Conservation (phyloP, 2,329 filamentous ascomycete species). For the Coleophoma crateriformis region DNA sequence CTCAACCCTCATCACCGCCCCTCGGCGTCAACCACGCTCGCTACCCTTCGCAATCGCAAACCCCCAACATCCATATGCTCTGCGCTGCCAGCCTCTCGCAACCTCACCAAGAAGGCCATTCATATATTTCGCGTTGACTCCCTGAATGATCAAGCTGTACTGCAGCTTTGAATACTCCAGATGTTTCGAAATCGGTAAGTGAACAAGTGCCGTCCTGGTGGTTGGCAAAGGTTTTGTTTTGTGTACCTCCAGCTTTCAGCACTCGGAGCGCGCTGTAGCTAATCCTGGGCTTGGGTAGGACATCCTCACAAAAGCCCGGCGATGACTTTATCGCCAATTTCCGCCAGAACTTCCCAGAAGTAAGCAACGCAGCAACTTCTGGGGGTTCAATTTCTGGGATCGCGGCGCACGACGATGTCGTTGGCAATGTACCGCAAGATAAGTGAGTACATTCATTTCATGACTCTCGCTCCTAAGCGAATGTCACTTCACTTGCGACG, state of each 20-base stretch:
- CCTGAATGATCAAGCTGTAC: slow-evolving; percentile 12
- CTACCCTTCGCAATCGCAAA: background rate
- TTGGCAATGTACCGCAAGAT: slow-evolving; percentile 20
- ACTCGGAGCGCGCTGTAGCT: slow-evolving; percentile 3
- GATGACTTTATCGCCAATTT: slow-evolving; percentile 82
- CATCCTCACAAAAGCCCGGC: slow-evolving; percentile 70
- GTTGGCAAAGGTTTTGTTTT: background rate
- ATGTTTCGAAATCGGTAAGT: slow-evolving; percentile 31
- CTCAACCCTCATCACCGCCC: background rate
- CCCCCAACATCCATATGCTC: background rate
- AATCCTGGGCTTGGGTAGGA: slow-evolving; percentile 40
- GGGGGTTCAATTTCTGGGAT: slow-evolving; percentile 35
- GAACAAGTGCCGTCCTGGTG: background rate
- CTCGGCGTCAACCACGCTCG: background rate
- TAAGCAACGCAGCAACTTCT: slow-evolving; percentile 47
- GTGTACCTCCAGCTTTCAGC: background rate
- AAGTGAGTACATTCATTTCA: too few species aligned
- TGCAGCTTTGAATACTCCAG: slow-evolving; percentile 13
- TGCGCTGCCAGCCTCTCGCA: background rate
- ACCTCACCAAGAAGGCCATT: background rate
- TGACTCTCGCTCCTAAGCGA: background rate
- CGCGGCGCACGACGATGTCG: slow-evolving; percentile 11
- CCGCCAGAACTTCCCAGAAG: slow-evolving; percentile 74
- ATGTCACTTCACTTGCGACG: background rate
- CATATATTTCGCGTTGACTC: slow-evolving; percentile 4